A percentile compares a stretch with the other conserved stretches of the same genome.
These are phyloP conservation scores for Trichoderma sp. DNA, from an alignment of 2,329 filamentous ascomycete species.

Conservation along the genomic window DNA sequence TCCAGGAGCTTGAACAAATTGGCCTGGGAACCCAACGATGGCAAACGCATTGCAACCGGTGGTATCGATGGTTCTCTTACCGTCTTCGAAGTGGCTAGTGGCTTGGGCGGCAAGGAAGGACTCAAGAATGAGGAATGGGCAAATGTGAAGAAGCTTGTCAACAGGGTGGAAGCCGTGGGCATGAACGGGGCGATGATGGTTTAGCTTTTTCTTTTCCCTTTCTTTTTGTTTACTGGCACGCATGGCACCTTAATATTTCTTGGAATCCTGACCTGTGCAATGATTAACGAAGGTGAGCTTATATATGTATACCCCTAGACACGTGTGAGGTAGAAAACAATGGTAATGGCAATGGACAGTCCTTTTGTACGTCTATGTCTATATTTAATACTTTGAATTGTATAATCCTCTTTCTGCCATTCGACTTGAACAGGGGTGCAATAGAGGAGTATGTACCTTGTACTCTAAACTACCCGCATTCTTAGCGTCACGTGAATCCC, in stretches of 20 bases:
- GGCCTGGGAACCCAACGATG: slow-evolving; percentile 88
- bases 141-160: slow-evolving; percentile 84
- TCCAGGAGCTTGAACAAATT: slow-evolving; percentile 90
- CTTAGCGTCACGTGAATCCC: slow-evolving; percentile 2
- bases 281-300: slow-evolving; percentile 8
- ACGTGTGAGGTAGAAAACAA: background rate
- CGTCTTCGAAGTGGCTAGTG: slow-evolving; percentile 84
- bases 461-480: background rate
- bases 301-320: slow-evolving; percentile 20
- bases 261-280: slow-evolving; percentile 5
- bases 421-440: background rate
- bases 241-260: slow-evolving; percentile 14
- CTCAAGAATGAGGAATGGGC: slow-evolving; percentile 88
- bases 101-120: slow-evolving; percentile 79
- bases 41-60: slow-evolving; percentile 80
- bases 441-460: background rate
- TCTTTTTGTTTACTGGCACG: slow-evolving; percentile 4
- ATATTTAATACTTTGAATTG: background rate
- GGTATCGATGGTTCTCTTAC: slow-evolving; percentile 88
- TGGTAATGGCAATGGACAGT: background rate
- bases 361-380: background rate
- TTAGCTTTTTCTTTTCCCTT: slow-evolving; percentile 25
- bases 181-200: slow-evolving; percentile 46
- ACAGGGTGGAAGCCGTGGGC: slow-evolving; percentile 64
- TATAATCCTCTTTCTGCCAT: background rate